A percentile compares a stretch with the other conserved stretches of the same genome.
These are phyloP conservation scores for Albizia julibrissin DNA, from an alignment of 306 rosid genomes.

Conservation along the genomic window DNA sequence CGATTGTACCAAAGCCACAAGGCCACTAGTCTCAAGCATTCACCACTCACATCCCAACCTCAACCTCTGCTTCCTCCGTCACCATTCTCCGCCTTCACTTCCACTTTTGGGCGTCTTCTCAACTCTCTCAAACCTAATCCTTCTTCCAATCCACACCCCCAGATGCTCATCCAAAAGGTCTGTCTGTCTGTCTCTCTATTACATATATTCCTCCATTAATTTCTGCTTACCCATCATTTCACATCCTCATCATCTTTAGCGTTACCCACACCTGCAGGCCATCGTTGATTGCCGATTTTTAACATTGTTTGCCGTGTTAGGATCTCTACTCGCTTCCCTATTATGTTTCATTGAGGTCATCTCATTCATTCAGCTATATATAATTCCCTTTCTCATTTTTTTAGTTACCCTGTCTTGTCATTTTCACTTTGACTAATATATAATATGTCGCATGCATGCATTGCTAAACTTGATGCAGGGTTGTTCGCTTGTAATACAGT, in stretches of 20 bases:
- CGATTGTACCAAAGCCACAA: not conserved
- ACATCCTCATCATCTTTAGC: not conserved
- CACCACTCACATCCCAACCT: not conserved
- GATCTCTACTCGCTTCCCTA: constrained; percentile 49
- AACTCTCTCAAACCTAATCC: not conserved
- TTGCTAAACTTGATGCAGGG: constrained; percentile 35
- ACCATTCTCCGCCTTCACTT: constrained; percentile 15
- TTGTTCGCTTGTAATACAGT: constrained; percentile 34
- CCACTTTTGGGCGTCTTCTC: constrained; percentile 24
- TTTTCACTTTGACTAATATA: not conserved
- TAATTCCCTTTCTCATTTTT: too few relatives aligned
- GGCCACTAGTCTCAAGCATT: not conserved
- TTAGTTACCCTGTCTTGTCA: not conserved
- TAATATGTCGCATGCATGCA: not conserved
- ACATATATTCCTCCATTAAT: not conserved
- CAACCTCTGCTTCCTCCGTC: not conserved
- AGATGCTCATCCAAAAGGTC: constrained; percentile 44
- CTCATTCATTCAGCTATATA: not conserved
- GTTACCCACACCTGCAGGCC: constrained; percentile 29
- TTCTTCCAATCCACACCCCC: constrained; percentile 18
- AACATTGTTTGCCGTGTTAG: constrained; percentile 44
- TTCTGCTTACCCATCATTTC: not conserved
- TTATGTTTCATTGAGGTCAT: constrained; percentile 49
- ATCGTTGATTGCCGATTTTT: constrained; percentile 51
- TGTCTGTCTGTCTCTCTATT: not conserved